phyloP scores from a whole-genome alignment of 768 basidiomycete genomes.

The Suillus hirtellus region DNA sequence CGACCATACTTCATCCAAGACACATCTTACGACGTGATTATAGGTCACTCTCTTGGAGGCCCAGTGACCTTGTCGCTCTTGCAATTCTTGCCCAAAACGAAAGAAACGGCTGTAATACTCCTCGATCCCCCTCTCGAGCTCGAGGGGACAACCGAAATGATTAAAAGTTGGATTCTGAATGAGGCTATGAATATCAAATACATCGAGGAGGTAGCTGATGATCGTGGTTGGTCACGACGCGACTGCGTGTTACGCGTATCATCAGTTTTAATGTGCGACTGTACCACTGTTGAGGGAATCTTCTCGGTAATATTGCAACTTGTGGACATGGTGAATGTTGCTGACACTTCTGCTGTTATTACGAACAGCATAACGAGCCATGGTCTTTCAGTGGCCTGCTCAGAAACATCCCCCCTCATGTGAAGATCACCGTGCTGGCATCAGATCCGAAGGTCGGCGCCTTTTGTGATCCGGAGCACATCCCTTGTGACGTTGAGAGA shows the following conservation, averaged over 20 bases:
- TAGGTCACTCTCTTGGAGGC: slow-evolving; percentile 22
- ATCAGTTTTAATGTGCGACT: slow-evolving; percentile 14
- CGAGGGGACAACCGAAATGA: not conserved
- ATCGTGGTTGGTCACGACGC: slow-evolving; percentile 20
- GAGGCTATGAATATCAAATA: not conserved
- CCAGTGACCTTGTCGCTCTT: slow-evolving; percentile 19
- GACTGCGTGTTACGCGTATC: slow-evolving; percentile 9
- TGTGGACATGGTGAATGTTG: not conserved
- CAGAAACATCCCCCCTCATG: slow-evolving; percentile 1
- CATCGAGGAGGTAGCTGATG: not conserved
- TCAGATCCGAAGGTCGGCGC: slow-evolving; percentile 20
- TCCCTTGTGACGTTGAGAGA: slow-evolving; percentile 11
- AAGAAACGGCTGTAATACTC: slow-evolving; percentile 12
- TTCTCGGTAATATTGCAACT: not conserved
- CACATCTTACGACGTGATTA: slow-evolving; percentile 20
- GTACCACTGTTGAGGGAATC: not conserved
- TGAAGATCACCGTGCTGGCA: slow-evolving; percentile 19
- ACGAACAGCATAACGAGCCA: slow-evolving; percentile 14
- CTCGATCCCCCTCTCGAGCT: slow-evolving; percentile 17
- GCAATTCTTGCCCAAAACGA: slow-evolving; percentile 13
- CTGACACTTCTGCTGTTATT: not conserved
- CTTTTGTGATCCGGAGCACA: slow-evolving; percentile 8
- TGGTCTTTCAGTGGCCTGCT: slow-evolving; percentile 22
- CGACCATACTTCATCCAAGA: slow-evolving; percentile 13
- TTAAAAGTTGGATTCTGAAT: not conserved